These are phyloP conservation scores for Aegle marmelos DNA, from an alignment of 345 rosid genomes.

Conservation along the genomic window DNA sequence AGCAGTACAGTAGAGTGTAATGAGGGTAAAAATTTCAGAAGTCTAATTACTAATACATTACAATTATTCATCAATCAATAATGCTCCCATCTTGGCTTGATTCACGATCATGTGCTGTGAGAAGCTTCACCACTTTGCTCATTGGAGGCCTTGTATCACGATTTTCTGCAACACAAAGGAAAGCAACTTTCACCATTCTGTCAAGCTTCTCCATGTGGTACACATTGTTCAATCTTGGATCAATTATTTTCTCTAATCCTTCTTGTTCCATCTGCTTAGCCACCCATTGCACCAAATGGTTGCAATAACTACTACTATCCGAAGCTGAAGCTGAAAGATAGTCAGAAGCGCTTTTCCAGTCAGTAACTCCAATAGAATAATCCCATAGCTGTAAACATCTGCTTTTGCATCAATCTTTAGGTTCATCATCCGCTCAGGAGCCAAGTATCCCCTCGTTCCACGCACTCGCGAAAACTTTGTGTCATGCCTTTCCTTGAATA, in stretches of 20 bases:
- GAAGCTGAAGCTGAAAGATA: not conserved
- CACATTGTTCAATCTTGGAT: constrained; percentile 10
- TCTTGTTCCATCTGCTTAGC: not conserved
- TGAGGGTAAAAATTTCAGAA: too few relatives aligned
- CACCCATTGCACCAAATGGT: constrained; percentile 10
- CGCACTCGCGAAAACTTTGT: constrained; percentile 7
- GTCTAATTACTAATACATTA: too few relatives aligned
- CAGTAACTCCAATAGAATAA: constrained; percentile 30
- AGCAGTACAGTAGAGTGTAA: too few relatives aligned
- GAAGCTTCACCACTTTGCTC: constrained; percentile 21
- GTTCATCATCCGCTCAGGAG: constrained; percentile 29
- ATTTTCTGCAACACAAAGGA: constrained; percentile 14
- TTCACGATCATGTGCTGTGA: not conserved
- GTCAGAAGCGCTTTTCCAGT: constrained; percentile 21
- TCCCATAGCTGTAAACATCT: constrained; percentile 40
- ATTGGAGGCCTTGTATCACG: constrained; percentile 19
- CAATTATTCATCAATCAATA: not conserved
- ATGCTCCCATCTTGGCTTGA: constrained; percentile 1
- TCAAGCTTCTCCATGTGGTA: not conserved
- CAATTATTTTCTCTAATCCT: not conserved
- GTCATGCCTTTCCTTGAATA: constrained; percentile 11
- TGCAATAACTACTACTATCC: not conserved
- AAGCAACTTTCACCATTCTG: constrained; percentile 18
- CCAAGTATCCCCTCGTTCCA: constrained; percentile 24
- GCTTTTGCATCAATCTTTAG: constrained; percentile 25